These are phyloP conservation scores for Neonectria neomacrospora DNA, from an alignment of 2,329 filamentous ascomycete species.

Conservation along the genomic window DNA sequence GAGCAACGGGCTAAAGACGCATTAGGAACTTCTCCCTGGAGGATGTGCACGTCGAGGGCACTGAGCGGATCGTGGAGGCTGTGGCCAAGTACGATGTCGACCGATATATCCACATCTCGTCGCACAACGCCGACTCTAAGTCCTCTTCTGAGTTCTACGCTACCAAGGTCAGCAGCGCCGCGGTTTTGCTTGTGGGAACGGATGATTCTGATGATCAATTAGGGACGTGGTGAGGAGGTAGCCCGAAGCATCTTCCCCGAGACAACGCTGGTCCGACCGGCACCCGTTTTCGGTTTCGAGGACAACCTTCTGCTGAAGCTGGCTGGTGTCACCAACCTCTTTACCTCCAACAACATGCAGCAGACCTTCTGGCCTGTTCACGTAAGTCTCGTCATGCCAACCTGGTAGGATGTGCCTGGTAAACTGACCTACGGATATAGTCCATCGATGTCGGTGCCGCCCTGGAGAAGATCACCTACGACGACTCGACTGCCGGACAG, in stretches of 20 bases:
- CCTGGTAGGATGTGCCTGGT: too few species aligned
- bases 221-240: conserved; percentile 83
- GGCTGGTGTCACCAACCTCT: conserved; percentile 80
- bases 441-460: conserved; percentile 90
- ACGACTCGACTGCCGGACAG: conserved; percentile 89
- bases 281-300: conserved; percentile 94
- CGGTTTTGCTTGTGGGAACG: background rate
- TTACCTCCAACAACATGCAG: conserved; percentile 94
- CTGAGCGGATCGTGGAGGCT: conserved; percentile 90
- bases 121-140: conserved; percentile 84
- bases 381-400: conserved; percentile 59
- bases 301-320: conserved; percentile 90
- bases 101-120: conserved; percentile 95
- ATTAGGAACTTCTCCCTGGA: conserved; percentile 89
- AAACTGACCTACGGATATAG: conserved; percentile 53
- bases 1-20: conserved; percentile 36
- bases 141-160: conserved; percentile 90
- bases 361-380: conserved; percentile 93
- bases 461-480: conserved; percentile 88
- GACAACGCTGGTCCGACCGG: conserved; percentile 94
- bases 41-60: conserved; percentile 93
- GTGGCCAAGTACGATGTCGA: conserved; percentile 98
- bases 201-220: conserved; percentile 29
- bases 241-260: conserved; percentile 93
- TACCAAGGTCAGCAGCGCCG: conserved; percentile 75